Evolutionary conservation across 805 yeast genomes (phyloP), one percentile per base, ranked within the genome.

Genomic region (Sugiyamaella lignohabitans): DNA sequence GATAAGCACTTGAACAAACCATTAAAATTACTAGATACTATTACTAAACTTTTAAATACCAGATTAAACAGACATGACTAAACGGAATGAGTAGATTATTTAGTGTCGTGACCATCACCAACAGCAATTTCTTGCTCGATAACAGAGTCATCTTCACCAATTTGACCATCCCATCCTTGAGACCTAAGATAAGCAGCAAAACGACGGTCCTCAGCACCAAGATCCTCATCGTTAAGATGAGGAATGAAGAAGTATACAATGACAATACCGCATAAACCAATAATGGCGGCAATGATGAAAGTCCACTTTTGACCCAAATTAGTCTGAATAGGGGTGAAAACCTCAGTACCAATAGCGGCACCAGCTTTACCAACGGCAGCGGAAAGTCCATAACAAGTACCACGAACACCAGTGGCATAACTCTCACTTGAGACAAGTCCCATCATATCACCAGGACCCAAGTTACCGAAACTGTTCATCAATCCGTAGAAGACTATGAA

Each of bases 291-390:
- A 56, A 84, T 81, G 54, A 84, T 84, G 57, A 84, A 84, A 4
- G 91, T 84, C 86, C 87, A 84, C 50, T 68, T 68, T 55, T 76
- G 69, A 30, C 93, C 93, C 52, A 81, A 68, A 58, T 82, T 63
- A 36, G 58, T 63, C 64, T 80, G 78, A 54, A 84, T 82, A 16
- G 87, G 84, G 6, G 80, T 76, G 66, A 85, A 84, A 16, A 75
- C 74, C 60, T 80, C 76, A 20, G 88, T 82, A 23, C 93, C 93
- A 18, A 82, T 79, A 19, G 82, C 88, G n/a, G 91, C 93, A 47
- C 93, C 94, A 21, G 82, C 83, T 63, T 84, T 84, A 48, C 93
- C 93, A 41, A 82, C 68, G 2, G 89, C 93, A 34, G 93, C 93
- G 40, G 84, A 74, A 19, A 84, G 55, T 34, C 91, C 91, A 57